A percentile compares a stretch with the other conserved stretches of the same genome.
Conservation (phyloP, 169 alveolate species). For the Theileria annulata region DNA sequence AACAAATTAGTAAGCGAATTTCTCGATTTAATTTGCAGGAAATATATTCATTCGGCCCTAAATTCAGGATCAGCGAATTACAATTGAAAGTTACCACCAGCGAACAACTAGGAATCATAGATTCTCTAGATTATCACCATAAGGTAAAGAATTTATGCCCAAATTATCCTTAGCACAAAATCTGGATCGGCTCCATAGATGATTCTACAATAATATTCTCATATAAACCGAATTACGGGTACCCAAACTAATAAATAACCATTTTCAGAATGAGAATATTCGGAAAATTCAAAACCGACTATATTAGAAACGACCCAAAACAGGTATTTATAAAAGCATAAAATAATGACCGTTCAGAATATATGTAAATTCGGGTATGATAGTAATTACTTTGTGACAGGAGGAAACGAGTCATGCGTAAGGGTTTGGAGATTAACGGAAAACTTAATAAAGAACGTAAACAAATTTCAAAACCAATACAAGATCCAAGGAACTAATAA, state of each 20-base stretch:
- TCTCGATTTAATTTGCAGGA: slow-evolving; percentile 39
- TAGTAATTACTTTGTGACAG: slow-evolving; percentile 66
- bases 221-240: slow-evolving; percentile 35
- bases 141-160: slow-evolving; percentile 13
- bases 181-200: slow-evolving; percentile 76
- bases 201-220: slow-evolving; percentile 69
- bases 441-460: slow-evolving; percentile 19
- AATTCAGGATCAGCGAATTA: slow-evolving; percentile 23
- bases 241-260: slow-evolving; percentile 15
- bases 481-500: not conserved
- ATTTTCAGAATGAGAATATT: slow-evolving; percentile 62
- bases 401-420: slow-evolving; percentile 71
- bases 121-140: slow-evolving; percentile 28
- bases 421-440: slow-evolving; percentile 68
- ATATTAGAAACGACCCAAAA: slow-evolving; percentile 54
- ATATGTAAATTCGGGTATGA: slow-evolving; percentile 42
- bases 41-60: slow-evolving; percentile 23
- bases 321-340: slow-evolving; percentile 35
- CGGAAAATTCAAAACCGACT: slow-evolving; percentile 62
- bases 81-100: slow-evolving; percentile 15
- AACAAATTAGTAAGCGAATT: slow-evolving; percentile 66
- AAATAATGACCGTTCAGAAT: not conserved
- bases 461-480: slow-evolving; percentile 8
- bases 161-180: slow-evolving; percentile 52
- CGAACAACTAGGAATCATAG: slow-evolving; percentile 43